Evolutionary conservation across 2,329 filamentous ascomycete genomes (phyloP).

Genomic region (Paraconiothyrium brasiliense): DNA sequence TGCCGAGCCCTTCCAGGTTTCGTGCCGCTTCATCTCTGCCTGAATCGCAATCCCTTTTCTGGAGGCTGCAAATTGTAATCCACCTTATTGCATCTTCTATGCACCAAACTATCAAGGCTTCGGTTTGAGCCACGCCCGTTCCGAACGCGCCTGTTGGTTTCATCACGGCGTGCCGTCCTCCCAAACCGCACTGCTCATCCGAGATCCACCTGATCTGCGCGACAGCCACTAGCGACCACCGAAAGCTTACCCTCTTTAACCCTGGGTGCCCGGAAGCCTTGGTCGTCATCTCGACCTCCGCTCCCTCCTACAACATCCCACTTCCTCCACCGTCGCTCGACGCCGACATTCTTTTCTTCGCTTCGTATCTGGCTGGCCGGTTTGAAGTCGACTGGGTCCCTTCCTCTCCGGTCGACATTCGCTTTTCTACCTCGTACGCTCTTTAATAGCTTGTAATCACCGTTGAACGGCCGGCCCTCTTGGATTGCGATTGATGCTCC

Average conservation of each 20-base stretch:
- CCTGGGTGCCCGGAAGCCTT: slow-evolving; percentile 44
- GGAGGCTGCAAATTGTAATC: slow-evolving; percentile 39
- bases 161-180: slow-evolving; percentile 45
- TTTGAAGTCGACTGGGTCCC: slow-evolving; percentile 49
- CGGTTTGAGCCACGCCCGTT: slow-evolving; percentile 49
- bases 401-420: slow-evolving; percentile 44
- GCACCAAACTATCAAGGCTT: slow-evolving; percentile 38
- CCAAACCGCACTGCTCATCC: slow-evolving; percentile 39
- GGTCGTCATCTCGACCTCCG: slow-evolving; percentile 43
- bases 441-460: slow-evolving; percentile 49
- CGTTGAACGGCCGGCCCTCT: slow-evolving; percentile 38
- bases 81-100: slow-evolving; percentile 34
- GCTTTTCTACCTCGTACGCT: slow-evolving; percentile 41
- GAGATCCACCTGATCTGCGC: slow-evolving; percentile 47
- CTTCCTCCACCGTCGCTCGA: slow-evolving; percentile 40
- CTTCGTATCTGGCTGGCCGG: slow-evolving; percentile 54
- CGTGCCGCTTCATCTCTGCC: slow-evolving; percentile 35
- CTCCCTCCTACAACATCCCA: slow-evolving; percentile 38
- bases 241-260: slow-evolving; percentile 47
- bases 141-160: slow-evolving; percentile 45
- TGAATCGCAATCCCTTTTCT: slow-evolving; percentile 30
- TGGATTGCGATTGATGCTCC: slow-evolving; percentile 26
- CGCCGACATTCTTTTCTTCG: slow-evolving; percentile 51
- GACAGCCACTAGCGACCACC: slow-evolving; percentile 29
- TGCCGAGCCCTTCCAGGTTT: slow-evolving; percentile 31